Evolutionary conservation across 306 rosid species (phyloP).

Genomic region (Potentilla sterilis): DNA sequence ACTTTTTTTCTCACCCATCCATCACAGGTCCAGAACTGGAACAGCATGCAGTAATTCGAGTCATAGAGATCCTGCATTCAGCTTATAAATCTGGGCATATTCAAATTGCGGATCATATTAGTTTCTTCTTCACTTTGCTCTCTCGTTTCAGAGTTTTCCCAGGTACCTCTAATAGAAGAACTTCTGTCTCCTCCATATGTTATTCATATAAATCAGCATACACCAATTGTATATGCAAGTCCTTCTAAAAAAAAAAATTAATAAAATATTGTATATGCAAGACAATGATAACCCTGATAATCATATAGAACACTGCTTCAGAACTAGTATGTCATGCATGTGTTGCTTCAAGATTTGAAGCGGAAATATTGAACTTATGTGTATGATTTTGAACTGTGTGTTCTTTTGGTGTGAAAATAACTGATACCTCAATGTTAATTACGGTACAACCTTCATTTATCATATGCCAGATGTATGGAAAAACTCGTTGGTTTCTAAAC

Average conservation of each 20-base stretch:
- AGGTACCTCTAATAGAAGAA: constrained; percentile 42
- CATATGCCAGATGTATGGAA: not conserved
- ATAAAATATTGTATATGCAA: not conserved
- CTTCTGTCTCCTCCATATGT: constrained; percentile 16
- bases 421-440: not conserved
- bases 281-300: not conserved
- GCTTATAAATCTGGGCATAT: constrained; percentile 58
- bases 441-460: not conserved
- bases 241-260: no score
- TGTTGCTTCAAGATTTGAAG: not conserved
- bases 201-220: not conserved
- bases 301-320: not conserved
- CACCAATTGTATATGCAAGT: no score
- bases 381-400: not conserved
- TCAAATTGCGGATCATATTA: constrained; percentile 54
- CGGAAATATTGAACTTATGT: not conserved
- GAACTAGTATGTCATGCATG: not conserved
- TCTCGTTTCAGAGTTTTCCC: constrained; percentile 51
- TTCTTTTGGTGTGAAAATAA: not conserved
- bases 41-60: constrained; percentile 43
- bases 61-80: constrained; percentile 63
- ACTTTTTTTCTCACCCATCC: constrained; percentile 11
- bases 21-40: constrained; percentile 73
- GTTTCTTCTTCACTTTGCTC: constrained; percentile 65
- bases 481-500: constrained; percentile 9